Base-by-base conservation (phyloP, 1,284 basidiomycete species). In the Naganishia sp. region DNA sequence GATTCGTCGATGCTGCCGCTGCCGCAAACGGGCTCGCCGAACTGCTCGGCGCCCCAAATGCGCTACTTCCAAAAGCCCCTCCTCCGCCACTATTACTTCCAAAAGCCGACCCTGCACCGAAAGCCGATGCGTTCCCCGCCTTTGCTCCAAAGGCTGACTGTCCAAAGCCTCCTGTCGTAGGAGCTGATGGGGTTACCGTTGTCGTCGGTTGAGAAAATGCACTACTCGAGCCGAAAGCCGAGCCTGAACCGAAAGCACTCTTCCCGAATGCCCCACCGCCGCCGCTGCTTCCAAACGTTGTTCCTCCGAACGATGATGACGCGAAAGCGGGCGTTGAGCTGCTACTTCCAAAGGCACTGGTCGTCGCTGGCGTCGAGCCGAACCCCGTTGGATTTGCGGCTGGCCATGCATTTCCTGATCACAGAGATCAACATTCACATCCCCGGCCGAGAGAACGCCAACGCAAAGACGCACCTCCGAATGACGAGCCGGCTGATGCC, bases 181-280 rank as follows among this genome's bases (percentile, higher is more conserved):
- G 31, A 16, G 16, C 16, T 54, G 0, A 85, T 23, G 16, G 84
- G 67, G 2, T 85, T 83, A 28, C 78, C 59, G 81, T 80, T 2
- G 78, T 79, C 68, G 66, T 45, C 3, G 61, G 61, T 39, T 61
- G 60, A 28, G 53, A 46, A 21, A 53, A 50, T 6, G 61, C 28
- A 21, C 45, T 21, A 45, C 23, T 43, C 11, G 55, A 31, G 33
- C 69, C 69, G 44, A 70, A 70, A 21, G 68, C 56, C 2, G 68
- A 44, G 23, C n/a, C 55, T 15, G 63, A 65, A 6, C 74, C 73
- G 50, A 73, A 72, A 28, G 68, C 67, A 45, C 36, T 39, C 4
- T 66, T 55, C 6, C 46, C 59, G 21, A 49, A 43, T 15, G 60
- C 33, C 6, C 44, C 39, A 18, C 61, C 18, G 18, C 54, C 18